These are phyloP conservation scores for Penicillium fuscoglaucum DNA, from an alignment of 2,329 filamentous ascomycete genomes.

Conservation along the genomic window DNA sequence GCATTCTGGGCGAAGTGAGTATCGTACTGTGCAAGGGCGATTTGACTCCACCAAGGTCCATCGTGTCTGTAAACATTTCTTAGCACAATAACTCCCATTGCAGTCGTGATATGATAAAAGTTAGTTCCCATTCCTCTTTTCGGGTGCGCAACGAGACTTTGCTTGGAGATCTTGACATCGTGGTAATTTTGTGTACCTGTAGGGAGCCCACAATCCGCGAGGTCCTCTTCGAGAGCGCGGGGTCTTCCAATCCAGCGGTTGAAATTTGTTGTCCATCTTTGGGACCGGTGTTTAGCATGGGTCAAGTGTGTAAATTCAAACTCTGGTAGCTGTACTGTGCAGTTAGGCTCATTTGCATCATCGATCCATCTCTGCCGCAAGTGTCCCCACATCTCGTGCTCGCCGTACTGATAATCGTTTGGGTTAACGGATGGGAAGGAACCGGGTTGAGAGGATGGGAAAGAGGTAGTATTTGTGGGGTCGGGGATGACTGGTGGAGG, in stretches of 20 bases:
- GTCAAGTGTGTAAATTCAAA: background rate
- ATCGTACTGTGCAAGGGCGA: background rate
- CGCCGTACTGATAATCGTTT: background rate
- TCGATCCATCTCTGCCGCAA: conserved; percentile 3
- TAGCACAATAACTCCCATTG: background rate
- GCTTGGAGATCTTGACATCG: background rate
- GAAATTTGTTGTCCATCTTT: background rate
- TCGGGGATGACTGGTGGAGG: background rate
- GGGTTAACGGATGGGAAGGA: background rate
- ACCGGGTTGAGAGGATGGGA: background rate
- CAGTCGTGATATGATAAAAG: background rate
- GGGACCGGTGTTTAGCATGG: background rate
- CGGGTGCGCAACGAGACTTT: background rate
- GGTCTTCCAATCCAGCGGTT: background rate
- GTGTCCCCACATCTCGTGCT: background rate
- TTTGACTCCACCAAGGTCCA: background rate
- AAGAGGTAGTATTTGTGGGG: no score
- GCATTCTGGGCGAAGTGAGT: background rate
- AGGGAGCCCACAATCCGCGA: background rate
- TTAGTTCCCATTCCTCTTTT: background rate
- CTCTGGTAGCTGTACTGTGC: background rate
- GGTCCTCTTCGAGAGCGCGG: background rate
- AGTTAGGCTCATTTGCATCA: background rate
- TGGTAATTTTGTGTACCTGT: background rate
- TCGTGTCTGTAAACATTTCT: background rate